These are phyloP conservation scores for Ramaria rubella DNA, from an alignment of 768 basidiomycete species.

Conservation along the genomic window DNA sequence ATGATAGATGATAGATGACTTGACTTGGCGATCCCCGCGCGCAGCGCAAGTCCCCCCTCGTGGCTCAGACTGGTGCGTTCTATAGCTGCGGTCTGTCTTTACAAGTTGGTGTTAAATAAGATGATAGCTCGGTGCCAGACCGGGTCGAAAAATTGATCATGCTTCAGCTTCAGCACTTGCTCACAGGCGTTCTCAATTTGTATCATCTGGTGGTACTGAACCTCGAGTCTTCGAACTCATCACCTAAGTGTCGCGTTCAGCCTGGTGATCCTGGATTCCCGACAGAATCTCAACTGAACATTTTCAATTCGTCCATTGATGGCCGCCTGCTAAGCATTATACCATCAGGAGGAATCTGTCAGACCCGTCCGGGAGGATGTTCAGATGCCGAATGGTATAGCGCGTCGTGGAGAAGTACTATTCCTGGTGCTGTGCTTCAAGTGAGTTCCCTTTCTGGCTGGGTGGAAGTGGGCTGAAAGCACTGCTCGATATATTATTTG, in stretches of 20 bases:
- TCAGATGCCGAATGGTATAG: conserved; percentile 4
- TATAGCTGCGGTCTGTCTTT: too few relatives aligned
- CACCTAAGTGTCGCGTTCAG: neutral
- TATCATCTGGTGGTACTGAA: too few relatives aligned
- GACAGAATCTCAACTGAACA: neutral
- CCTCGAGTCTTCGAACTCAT: too few relatives aligned
- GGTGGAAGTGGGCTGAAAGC: neutral
- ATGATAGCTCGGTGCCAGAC: too few relatives aligned
- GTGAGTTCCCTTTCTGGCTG: conserved; percentile 1
- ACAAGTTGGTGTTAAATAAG: too few relatives aligned
- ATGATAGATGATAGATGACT: too few relatives aligned
- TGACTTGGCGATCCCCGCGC: too few relatives aligned
- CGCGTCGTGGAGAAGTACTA: conserved; percentile 3
- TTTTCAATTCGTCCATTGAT: conserved; percentile 1
- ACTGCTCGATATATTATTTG: neutral
- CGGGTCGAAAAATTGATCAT: too few relatives aligned
- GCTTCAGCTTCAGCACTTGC: too few relatives aligned
- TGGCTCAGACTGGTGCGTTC: too few relatives aligned
- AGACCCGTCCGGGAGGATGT: conserved; percentile 5
- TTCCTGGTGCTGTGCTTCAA: conserved; percentile 9
- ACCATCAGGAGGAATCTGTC: conserved; percentile 10
- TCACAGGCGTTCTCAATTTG: too few relatives aligned
- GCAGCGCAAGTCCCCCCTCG: too few relatives aligned
- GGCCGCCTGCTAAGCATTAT: conserved; percentile 8
- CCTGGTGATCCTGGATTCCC: conserved; percentile 5